Evolutionary conservation across 495 filamentous ascomycete species (phyloP).

Genomic region (Lophiostoma macrostomum): DNA sequence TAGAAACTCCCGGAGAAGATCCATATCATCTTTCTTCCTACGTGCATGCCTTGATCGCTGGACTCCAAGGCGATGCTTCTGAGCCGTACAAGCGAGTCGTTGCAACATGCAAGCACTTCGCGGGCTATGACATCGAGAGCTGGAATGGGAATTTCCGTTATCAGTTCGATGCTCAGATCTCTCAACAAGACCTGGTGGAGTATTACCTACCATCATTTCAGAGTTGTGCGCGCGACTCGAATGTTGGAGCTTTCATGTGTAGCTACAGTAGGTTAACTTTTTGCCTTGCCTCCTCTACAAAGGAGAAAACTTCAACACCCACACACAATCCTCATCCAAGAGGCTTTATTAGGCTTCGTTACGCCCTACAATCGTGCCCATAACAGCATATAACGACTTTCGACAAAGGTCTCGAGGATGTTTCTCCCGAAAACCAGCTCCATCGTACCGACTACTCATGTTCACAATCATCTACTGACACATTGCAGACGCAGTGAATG

Average conservation of each 20-base stretch:
- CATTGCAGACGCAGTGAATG: constrained; percentile 51
- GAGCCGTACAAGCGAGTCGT: constrained; percentile 53
- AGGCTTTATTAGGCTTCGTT: neutral
- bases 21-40: constrained; percentile 56
- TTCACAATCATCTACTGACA: too few relatives aligned
- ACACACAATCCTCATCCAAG: too few relatives aligned
- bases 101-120: constrained; percentile 64
- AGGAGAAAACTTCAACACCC: too few relatives aligned
- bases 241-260: constrained; percentile 58
- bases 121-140: constrained; percentile 63
- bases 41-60: constrained; percentile 57
- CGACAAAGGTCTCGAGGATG: too few relatives aligned
- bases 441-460: too few relatives aligned
- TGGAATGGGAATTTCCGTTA: constrained; percentile 54
- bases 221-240: constrained; percentile 52
- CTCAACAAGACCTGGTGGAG: constrained; percentile 54
- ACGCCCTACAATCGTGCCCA: neutral
- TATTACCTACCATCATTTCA: constrained; percentile 55
- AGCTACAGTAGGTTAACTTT: constrained; percentile 46
- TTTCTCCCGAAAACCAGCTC: too few relatives aligned
- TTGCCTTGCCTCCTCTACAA: too few relatives aligned
- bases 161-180: constrained; percentile 56
- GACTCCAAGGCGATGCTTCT: constrained; percentile 55
- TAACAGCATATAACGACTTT: too few relatives aligned
- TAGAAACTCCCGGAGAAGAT: constrained; percentile 63